These are phyloP conservation scores for Retiboletus fuscus DNA, from an alignment of 1,284 basidiomycete genomes.

Conservation along the genomic window DNA sequence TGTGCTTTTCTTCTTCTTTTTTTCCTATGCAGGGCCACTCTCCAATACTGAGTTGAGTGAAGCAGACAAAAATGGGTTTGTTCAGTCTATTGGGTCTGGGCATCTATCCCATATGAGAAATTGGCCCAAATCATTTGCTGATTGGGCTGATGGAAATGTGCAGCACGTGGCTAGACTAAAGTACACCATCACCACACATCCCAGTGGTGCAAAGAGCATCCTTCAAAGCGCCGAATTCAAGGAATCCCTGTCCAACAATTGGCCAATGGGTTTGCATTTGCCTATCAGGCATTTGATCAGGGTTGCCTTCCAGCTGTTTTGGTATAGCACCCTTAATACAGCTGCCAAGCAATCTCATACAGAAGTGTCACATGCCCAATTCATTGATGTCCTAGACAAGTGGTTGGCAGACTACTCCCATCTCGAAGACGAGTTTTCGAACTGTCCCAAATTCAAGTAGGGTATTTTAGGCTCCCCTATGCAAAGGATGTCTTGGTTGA, in stretches of 20 bases:
- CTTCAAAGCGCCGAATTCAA: neutral
- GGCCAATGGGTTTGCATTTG: slow-evolving; percentile 5
- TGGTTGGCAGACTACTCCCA: neutral
- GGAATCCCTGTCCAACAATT: slow-evolving; percentile 8
- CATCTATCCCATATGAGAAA: neutral
- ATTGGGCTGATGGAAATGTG: slow-evolving; percentile 18
- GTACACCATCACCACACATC: rapidly evolving
- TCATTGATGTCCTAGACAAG: neutral
- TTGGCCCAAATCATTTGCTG: slow-evolving; percentile 9
- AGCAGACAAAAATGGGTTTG: no score
- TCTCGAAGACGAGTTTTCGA: no score
- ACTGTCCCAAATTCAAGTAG: no score
- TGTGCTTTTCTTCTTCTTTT: slow-evolving; percentile 31
- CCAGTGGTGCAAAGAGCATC: no score
- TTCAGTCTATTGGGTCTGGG: slow-evolving; percentile 11
- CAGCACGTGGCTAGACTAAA: neutral
- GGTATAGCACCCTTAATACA: neutral
- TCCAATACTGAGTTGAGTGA: neutral
- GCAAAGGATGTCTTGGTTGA: no score
- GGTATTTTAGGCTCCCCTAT: no score
- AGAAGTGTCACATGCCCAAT: neutral
- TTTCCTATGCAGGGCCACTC: slow-evolving; percentile 29
- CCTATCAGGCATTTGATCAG: neutral
- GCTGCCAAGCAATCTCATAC: neutral
- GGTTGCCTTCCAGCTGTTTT: neutral